A percentile compares a stretch with the other conserved stretches of the same genome.
Evolutionary conservation across 345 rosid genomes (phyloP).

Genomic region (Lepidium sativum): DNA sequence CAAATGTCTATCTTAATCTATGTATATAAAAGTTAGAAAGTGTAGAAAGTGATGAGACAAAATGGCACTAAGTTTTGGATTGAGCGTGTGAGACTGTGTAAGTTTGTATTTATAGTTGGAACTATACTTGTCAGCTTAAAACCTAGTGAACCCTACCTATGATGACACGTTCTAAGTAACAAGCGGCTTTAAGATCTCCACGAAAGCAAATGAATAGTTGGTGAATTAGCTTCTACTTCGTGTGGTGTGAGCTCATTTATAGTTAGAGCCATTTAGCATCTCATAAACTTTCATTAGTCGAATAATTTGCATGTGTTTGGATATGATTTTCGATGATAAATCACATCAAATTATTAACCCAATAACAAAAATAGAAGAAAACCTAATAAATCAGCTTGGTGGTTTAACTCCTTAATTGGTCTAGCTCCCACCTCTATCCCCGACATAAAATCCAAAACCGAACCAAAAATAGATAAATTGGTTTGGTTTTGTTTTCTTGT

Average conservation of each 20-base stretch:
- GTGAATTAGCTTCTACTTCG: constrained; percentile 6
- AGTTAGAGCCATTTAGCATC: background rate
- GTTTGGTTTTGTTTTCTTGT: no score
- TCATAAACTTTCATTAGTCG: background rate
- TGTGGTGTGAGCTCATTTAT: background rate
- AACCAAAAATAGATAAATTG: no score
- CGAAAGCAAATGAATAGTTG: constrained; percentile 15
- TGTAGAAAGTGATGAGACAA: constrained; percentile 17
- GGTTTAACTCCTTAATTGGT: background rate
- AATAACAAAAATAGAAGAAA: no score
- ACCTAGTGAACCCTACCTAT: constrained; percentile 11
- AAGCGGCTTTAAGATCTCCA: constrained; percentile 40
- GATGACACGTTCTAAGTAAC: constrained; percentile 28
- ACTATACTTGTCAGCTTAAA: background rate
- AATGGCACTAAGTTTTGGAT: constrained; percentile 11
- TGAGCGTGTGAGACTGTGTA: background rate
- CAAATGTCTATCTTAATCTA: background rate
- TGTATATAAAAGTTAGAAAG: background rate
- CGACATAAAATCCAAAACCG: no score
- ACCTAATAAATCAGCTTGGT: no score
- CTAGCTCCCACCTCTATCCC: background rate
- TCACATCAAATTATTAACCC: no score
- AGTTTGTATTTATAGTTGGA: constrained; percentile 9
- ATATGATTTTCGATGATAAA: background rate
- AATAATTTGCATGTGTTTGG: background rate